These are phyloP conservation scores for Penicillium sp. DNA, from an alignment of 2,329 filamentous ascomycete genomes.

Conservation along the genomic window DNA sequence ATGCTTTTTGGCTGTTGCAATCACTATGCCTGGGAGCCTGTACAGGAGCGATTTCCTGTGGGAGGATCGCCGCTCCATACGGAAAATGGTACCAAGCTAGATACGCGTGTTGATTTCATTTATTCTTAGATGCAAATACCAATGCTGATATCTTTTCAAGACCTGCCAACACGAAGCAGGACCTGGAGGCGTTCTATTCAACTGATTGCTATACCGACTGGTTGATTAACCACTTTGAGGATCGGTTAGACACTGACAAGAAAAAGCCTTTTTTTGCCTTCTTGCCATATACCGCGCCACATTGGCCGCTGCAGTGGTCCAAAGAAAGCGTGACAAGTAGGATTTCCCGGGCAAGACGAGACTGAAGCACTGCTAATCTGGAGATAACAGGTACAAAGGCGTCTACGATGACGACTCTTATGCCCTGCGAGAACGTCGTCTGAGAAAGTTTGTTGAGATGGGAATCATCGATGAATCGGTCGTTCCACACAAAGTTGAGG, in stretches of 20 bases:
- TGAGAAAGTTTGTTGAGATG: constrained; percentile 50
- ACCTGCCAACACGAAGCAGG: not conserved
- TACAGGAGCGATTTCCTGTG: constrained; percentile 14
- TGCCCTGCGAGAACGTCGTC: constrained; percentile 47
- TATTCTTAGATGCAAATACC: not conserved
- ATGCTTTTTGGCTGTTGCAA: constrained; percentile 36
- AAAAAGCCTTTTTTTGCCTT: constrained; percentile 53
- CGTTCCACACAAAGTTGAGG: constrained; percentile 18
- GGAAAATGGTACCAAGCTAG: constrained; percentile 16
- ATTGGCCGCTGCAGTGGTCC: constrained; percentile 57
- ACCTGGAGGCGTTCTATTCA: constrained; percentile 34
- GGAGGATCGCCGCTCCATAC: constrained; percentile 10
- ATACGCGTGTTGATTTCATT: constrained; percentile 18
- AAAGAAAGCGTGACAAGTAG: constrained; percentile 47
- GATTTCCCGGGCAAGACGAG: not conserved
- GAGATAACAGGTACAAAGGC: constrained; percentile 43
- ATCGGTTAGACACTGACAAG: constrained; percentile 37
- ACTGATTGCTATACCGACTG: constrained; percentile 34
- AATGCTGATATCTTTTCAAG: not conserved
- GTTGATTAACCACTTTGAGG: constrained; percentile 31
- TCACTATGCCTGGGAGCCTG: constrained; percentile 40
- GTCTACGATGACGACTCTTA: constrained; percentile 55
- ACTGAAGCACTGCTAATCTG: not conserved
- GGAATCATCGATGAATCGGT: constrained; percentile 39
- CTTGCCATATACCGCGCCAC: constrained; percentile 53